Evolutionary conservation across 805 yeast species (phyloP), one percentile per base, ranked within the genome.

Genomic region (Barnettozyma sucrosica): DNA sequence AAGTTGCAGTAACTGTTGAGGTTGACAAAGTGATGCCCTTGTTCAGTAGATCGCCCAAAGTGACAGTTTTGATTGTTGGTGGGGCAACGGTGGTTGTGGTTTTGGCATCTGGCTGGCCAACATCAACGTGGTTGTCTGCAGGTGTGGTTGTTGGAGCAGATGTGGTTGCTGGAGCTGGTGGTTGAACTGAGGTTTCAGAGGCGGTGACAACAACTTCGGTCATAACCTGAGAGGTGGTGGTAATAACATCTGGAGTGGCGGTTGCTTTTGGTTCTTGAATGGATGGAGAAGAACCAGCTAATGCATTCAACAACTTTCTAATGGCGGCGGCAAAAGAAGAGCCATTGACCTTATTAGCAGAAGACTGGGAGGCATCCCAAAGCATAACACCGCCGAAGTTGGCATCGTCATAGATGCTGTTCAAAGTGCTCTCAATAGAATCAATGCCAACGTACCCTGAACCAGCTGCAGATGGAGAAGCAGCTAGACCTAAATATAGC

Each of bases 331-430:
- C 74, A 51, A 73, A 77, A 13, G 72, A 52, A 23, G 53, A 58
- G 33, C 77, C 83, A 49, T 70, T 69, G 33, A 71, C 69, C 42
- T 62, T 57, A 46, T 73, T 69, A 53, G 77, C 73, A 50, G 71
- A 65, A 33, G 80, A 89, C 60, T 84, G 87, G 46, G 92, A 83
- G 37, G 95, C 96, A 66, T 89, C 96, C 97, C 98, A 90, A 49
- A 89, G 66, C 73, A 84, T 79, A 58, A 92, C 77, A 58, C 98
- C 98, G 50, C 95, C 97, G 59, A 90, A 87, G 57, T 75, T 74
- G 18, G 77, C 77, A 53, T 79, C 79, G 9, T 83, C 71, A 14
- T 89, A 86, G 55, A 90, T 77, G 30, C 89, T 85, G 20, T 84
- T 84, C 55, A 89, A 77, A 51, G 79, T 72, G 3, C 71, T 52